Base-by-base conservation (phyloP, 2,329 filamentous ascomycete species). In the Xylaria sp. region DNA sequence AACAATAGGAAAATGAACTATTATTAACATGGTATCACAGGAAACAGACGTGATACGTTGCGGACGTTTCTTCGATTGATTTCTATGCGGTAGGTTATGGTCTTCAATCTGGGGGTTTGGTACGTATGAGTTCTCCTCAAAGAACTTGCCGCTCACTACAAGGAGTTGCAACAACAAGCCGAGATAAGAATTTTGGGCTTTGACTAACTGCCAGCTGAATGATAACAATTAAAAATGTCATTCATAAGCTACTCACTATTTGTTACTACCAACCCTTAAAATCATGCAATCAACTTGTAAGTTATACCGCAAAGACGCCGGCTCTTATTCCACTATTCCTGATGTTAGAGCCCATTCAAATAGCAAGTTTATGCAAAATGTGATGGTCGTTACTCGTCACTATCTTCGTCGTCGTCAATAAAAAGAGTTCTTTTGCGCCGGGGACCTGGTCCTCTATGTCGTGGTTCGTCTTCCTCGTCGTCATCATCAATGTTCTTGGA, bases 361-460 rank as follows among this genome's bases (percentile, higher is more conserved):
- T 36, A 64, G 41, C 8, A 46, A 60, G 53, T 59, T 48, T 60
- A 65, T 60, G 52, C 61, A 60, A 65, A 63, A 36, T 23, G 39
- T 32, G 23, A 43, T 53, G 48, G 59, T 43, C 50, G 32, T 59
- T 57, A 68, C n/a, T 72, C 68, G 28, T 69, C 66, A 60, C 63
- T 69, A 28, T 72, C 70, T 9, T 72, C 69, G 46, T 68, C 69
- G 46, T 68, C 69, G 55, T 70, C 70, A 25, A 70, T 45, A 46
- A 70, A 36, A 1, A 58, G 20, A 4, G 43, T 58, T 32, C 60
- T 65, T 60, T 68, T 67, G 39, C 67, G 69, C n/a, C 55, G 50
- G 23, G 50, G 53, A 25, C 45, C 56, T 43, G 59, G 46, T 20
- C 43, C 41, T 56, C 45, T 63, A 12, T 20, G 45, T 23, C 13